These are phyloP conservation scores for Musa troglodytarum DNA, from an alignment of 176 grass and related monocot species.

Conservation along the genomic window DNA sequence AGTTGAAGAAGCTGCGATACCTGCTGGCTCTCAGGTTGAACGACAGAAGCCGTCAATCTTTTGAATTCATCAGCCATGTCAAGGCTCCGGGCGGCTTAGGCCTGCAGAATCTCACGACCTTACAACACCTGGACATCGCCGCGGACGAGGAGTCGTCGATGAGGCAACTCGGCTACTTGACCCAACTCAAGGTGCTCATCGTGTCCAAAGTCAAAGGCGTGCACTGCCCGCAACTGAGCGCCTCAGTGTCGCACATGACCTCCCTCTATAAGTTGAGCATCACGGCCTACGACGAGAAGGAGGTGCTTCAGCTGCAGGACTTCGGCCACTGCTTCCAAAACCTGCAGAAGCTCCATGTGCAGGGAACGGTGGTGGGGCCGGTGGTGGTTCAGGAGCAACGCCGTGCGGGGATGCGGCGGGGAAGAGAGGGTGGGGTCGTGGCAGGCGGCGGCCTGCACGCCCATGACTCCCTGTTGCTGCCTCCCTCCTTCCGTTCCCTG, in stretches of 20 bases:
- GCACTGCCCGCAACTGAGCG: not conserved
- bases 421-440: no score
- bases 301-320: conserved; percentile 19
- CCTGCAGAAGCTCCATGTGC: conserved; percentile 29
- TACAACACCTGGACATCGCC: not conserved
- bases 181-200: not conserved
- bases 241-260: conserved; percentile 3
- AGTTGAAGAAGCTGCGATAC: conserved; percentile 31
- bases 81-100: conserved; percentile 25
- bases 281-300: not conserved
- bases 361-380: not conserved
- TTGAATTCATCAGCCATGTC: conserved; percentile 4
- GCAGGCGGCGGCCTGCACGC: no score
- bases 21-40: conserved; percentile 15
- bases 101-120: conserved; percentile 9
- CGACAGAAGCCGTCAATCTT: conserved; percentile 3
- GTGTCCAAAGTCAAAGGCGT: not conserved
- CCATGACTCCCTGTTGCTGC: conserved; percentile 19
- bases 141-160: not conserved
- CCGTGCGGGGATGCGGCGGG: not conserved
- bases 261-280: conserved; percentile 19
- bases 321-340: conserved; percentile 5
- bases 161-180: not conserved
- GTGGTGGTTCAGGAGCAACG: not conserved
- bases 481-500: not conserved